Percentiles rank a stretch among this genome's conserved stretches.
These are phyloP conservation scores for Lodderomyces margitis DNA, from an alignment of 1,139 yeast genomes.

Conservation along the genomic window DNA sequence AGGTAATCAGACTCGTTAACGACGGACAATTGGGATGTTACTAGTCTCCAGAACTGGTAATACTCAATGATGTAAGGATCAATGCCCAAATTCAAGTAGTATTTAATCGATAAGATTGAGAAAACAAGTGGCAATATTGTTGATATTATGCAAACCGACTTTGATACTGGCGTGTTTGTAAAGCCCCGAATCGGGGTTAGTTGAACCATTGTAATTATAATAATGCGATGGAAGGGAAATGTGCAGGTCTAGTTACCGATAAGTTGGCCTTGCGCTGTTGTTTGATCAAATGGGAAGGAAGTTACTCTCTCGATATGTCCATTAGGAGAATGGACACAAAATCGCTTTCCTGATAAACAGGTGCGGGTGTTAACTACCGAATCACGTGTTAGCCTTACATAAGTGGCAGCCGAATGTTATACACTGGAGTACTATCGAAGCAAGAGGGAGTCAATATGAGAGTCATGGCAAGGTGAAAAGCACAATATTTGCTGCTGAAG, in stretches of 20 bases:
- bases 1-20: constrained; percentile 67
- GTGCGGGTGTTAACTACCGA: neutral
- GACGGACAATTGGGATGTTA: constrained; percentile 54
- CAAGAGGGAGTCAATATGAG: no score
- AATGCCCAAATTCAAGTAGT: constrained; percentile 49
- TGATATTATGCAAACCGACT: constrained; percentile 37
- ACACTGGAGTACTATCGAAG: no score
- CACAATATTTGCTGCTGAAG: neutral
- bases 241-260: no score
- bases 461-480: no score
- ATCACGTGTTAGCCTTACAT: neutral
- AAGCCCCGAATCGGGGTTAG: constrained; percentile 55
- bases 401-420: no score
- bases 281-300: no score
- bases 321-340: neutral
- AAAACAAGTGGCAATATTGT: constrained; percentile 50
- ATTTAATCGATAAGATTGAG: constrained; percentile 57
- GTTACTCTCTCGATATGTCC: neutral
- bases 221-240: no score
- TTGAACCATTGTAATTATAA: constrained; percentile 22
- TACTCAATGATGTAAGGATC: constrained; percentile 59
- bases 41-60: constrained; percentile 66
- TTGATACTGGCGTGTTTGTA: constrained; percentile 57
- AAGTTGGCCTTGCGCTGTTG: no score
- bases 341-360: neutral